phyloP scores from a whole-genome alignment of 352 stramenopile genomes.

The Globisporangium cystogenes region DNA sequence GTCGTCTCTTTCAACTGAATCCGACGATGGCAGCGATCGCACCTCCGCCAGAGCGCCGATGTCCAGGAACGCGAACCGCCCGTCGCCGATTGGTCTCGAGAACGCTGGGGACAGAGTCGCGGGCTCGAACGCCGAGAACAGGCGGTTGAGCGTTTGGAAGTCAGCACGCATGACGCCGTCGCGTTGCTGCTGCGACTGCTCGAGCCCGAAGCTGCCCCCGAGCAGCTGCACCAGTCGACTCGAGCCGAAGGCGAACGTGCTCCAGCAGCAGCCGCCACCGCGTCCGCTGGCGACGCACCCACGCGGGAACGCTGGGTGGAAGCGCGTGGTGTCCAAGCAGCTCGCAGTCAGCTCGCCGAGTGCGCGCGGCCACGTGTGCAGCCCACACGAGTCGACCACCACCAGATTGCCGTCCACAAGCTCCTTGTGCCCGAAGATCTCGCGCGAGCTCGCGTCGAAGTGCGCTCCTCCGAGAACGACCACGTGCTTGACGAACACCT shows the following conservation, averaged over 20 bases:
- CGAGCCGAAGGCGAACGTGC: slow-evolving; percentile 52
- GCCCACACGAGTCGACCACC: slow-evolving; percentile 57
- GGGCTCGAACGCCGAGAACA: slow-evolving; percentile 38
- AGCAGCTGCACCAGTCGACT: slow-evolving; percentile 58
- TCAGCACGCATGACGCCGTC: slow-evolving; percentile 56
- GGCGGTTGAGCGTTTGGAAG: slow-evolving; percentile 63
- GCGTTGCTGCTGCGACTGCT: slow-evolving; percentile 15
- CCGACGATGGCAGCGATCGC: not conserved
- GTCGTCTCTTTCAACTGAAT: not conserved
- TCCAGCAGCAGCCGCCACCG: slow-evolving; percentile 45
- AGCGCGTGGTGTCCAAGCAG: slow-evolving; percentile 48
- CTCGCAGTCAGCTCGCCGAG: slow-evolving; percentile 40
- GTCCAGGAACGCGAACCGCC: slow-evolving; percentile 15
- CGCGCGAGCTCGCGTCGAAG: slow-evolving; percentile 39
- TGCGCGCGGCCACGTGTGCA: slow-evolving; percentile 53
- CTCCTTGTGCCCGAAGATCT: slow-evolving; percentile 48
- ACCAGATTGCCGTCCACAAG: slow-evolving; percentile 46
- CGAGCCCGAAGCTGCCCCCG: slow-evolving; percentile 46
- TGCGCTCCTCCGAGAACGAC: slow-evolving; percentile 60
- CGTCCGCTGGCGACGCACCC: slow-evolving; percentile 48
- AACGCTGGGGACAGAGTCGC: slow-evolving; percentile 6
- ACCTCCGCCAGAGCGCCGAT: slow-evolving; percentile 8
- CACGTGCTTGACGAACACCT: slow-evolving; percentile 47
- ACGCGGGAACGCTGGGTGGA: slow-evolving; percentile 40
- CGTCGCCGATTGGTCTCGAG: slow-evolving; percentile 15